Conservation (phyloP, 345 rosid genomes). For the Populus tremula region DNA sequence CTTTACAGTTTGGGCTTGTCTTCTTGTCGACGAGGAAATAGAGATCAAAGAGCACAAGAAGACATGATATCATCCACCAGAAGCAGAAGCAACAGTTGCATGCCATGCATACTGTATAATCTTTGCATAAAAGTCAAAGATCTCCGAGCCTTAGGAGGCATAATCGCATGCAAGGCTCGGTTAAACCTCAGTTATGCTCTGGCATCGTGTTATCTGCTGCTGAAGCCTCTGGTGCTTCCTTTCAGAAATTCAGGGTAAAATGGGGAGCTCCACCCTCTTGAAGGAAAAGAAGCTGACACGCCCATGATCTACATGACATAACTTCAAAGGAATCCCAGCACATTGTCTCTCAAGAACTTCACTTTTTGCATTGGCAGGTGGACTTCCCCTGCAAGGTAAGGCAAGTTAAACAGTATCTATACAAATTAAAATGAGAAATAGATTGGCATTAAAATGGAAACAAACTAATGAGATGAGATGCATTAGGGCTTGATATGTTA, state of each 20-base stretch:
- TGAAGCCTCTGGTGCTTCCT: neutral
- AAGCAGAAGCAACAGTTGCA: neutral
- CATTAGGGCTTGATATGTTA: neutral
- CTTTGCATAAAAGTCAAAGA: neutral
- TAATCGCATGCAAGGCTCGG: neutral
- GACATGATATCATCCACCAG: neutral
- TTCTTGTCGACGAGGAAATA: constrained; percentile 3
- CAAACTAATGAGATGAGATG: neutral
- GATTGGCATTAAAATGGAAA: neutral
- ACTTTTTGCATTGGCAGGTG: constrained; percentile 47
- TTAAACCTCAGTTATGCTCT: neutral
- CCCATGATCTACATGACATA: constrained; percentile 63
- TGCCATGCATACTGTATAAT: neutral
- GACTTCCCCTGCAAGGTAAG: constrained; percentile 43
- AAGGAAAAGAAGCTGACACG: constrained; percentile 69
- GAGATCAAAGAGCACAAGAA: too few relatives aligned
- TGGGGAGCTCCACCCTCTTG: constrained; percentile 39
- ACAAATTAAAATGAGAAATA: neutral
- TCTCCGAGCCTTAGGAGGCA: neutral
- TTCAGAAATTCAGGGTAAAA: constrained; percentile 37
- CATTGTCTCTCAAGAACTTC: constrained; percentile 49
- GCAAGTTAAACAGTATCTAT: neutral
- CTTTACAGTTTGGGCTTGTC: constrained; percentile 16
- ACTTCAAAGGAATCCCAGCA: constrained; percentile 44
- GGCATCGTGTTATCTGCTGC: neutral